Evolutionary conservation across 768 basidiomycete species (phyloP).

Genomic region (Aureoboletus auriporus): DNA sequence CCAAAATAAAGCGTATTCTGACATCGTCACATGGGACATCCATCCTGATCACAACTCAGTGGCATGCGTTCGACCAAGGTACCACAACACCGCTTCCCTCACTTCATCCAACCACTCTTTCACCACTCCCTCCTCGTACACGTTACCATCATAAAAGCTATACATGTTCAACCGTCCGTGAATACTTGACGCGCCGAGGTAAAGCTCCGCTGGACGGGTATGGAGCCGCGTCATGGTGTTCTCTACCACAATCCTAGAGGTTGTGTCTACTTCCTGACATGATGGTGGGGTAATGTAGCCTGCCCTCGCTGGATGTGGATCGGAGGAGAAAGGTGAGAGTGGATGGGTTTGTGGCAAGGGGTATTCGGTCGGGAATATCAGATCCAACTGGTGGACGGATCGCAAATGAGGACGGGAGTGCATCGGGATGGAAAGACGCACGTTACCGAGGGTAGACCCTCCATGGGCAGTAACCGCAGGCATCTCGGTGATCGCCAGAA

Average conservation of each 20-base stretch:
- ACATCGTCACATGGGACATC: no score
- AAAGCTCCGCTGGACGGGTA: constrained; percentile 40
- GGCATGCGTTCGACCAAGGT: constrained; percentile 18
- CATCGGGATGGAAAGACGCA: neutral
- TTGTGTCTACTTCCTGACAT: neutral
- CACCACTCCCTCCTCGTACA: constrained; percentile 37
- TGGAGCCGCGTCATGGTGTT: constrained; percentile 26
- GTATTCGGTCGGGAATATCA: constrained; percentile 3
- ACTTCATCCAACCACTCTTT: constrained; percentile 48
- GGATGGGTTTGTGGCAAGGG: neutral
- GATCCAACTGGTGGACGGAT: neutral
- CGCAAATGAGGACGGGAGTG: neutral
- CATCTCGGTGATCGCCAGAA: constrained; percentile 3
- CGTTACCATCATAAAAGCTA: constrained; percentile 42
- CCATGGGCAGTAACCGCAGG: constrained; percentile 11
- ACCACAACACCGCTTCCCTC: constrained; percentile 28
- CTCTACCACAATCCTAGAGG: constrained; percentile 12
- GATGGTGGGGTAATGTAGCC: neutral
- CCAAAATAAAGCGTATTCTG: no score
- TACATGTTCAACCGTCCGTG: constrained; percentile 31
- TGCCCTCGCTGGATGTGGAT: neutral
- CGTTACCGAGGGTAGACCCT: constrained; percentile 29
- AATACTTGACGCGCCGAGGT: constrained; percentile 39
- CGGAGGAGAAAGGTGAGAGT: neutral
- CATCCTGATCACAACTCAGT: constrained; percentile 21